phyloP scores from a whole-genome alignment of 257 asterid species.

The Capsicum rhomboideum region DNA sequence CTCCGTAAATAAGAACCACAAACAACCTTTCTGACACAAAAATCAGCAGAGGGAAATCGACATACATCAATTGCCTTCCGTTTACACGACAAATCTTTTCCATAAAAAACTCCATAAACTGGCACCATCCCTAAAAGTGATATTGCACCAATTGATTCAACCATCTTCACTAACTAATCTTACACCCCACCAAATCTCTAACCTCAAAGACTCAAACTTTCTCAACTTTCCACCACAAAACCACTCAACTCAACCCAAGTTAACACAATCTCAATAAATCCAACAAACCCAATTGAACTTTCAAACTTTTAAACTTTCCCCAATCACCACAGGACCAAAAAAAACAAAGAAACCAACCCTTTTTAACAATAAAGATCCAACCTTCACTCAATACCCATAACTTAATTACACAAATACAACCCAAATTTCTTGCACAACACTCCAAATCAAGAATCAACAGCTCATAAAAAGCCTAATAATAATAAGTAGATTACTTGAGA shows the following conservation, averaged over 20 bases:
- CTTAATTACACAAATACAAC: conserved; percentile 12
- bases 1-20: conserved; percentile 6
- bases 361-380: conserved; percentile 21
- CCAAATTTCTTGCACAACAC: conserved; percentile 18
- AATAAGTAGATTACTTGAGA: conserved; percentile 9
- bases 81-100: conserved; percentile 31
- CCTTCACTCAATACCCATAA: conserved; percentile 38
- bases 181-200: not conserved
- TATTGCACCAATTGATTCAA: conserved; percentile 65
- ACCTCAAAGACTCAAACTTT: conserved; percentile 9
- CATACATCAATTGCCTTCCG: conserved; percentile 20
- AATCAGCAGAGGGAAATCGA: conserved; percentile 25
- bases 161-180: conserved; percentile 37
- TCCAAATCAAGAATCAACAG: conserved; percentile 12
- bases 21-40: conserved; percentile 21
- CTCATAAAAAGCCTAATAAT: not conserved
- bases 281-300: not conserved
- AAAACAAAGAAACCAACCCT: conserved; percentile 3
- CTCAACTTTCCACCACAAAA: conserved; percentile 9
- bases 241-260: not conserved
- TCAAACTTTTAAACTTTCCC: not conserved
- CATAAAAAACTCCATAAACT: conserved; percentile 25
- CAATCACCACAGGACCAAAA: not conserved
- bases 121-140: conserved; percentile 60
- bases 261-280: not conserved